These are phyloP conservation scores for Sclerotinia sclerotiorum DNA, from an alignment of 2,329 filamentous ascomycete species.

Conservation along the genomic window DNA sequence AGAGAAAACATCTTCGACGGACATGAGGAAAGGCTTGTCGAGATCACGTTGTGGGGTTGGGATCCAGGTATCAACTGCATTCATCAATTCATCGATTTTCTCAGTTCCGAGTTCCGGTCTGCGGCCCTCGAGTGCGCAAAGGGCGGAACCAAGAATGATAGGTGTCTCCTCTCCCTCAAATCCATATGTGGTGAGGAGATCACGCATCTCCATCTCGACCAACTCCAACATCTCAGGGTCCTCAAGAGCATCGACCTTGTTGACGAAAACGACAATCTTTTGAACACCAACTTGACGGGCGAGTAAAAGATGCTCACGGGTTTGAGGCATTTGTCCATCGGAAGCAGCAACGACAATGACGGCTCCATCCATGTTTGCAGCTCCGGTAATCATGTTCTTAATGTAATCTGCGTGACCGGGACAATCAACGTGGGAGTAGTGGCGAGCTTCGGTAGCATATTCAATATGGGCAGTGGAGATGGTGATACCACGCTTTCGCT, in stretches of 20 bases:
- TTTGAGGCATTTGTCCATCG: conserved; percentile 99
- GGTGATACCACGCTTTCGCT: conserved; percentile 99
- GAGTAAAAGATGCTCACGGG: conserved; percentile 94
- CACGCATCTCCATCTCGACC: conserved; percentile 99
- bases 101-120: conserved; percentile 79
- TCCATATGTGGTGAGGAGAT: conserved; percentile 86
- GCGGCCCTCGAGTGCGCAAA: conserved; percentile 88
- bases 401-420: conserved; percentile 99
- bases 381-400: conserved; percentile 99
- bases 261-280: conserved; percentile 98
- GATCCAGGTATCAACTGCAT: conserved; percentile 92
- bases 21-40: conserved; percentile 99
- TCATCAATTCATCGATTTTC: conserved; percentile 89
- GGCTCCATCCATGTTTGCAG: conserved; percentile 98
- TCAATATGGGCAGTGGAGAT: conserved; percentile 98
- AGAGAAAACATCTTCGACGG: conserved; percentile 89
- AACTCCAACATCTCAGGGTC: conserved; percentile 99
- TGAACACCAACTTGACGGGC: conserved; percentile 98
- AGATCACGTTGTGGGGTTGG: conserved; percentile 90
- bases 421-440: conserved; percentile 99
- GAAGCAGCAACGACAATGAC: conserved; percentile 98
- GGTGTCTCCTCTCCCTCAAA: conserved; percentile 98
- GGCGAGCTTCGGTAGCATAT: conserved; percentile 88
- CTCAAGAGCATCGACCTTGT: conserved; percentile 97
- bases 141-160: conserved; percentile 93